Base-by-base conservation (phyloP, 2,329 filamentous ascomycete species). In the Xylaria sp. region DNA sequence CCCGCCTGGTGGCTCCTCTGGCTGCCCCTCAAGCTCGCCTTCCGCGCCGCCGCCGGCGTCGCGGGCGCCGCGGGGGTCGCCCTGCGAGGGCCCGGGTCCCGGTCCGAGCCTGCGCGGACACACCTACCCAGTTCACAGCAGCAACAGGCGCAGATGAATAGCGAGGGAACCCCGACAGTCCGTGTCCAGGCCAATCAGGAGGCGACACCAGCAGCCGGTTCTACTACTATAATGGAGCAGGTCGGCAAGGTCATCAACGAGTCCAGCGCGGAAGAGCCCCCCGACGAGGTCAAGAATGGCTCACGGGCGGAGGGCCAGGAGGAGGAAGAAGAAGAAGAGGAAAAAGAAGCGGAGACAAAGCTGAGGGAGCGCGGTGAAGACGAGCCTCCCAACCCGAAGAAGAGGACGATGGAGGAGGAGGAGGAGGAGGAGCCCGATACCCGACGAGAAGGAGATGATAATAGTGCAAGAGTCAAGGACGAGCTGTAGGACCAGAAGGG, bases 1-100 rank as follows among this genome's bases (percentile, higher is more conserved):
- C 94, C 94, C 1, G 73, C 91, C 52, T 95, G 90, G 87, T 94
- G 91, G 90, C 78, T 97, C 19, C 73, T 97, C 20, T 93, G 90
- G 83, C 76, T 94, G 52, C 93, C 93, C 1, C 64, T 93, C n/a
- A 86, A 86, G 64, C 70, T 90, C 18, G 59, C 87, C 9, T 87
- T 87, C 65, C 85, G 82, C 22, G 70, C 83, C 48, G 71, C 82
- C 13, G 76, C 86, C 54, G 78, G 79, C 16, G 74, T 86, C 2
- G 72, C 88, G 19, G 77, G 78, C 26, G 78, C 74, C n/a, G n/a
- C n/a, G n/a, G n/a, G n/a, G 1, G 72, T 86, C 13, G 77, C 82
- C 47, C 56, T 71, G 19, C 63, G 68, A 1, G 63, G 69, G 17
- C 63, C 65, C 64, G 66, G 44, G 62, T 64, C 11, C 44, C 62